phyloP scores from a whole-genome alignment of 176 grass and related monocot genomes.

The Coix lacrymajobi region DNA sequence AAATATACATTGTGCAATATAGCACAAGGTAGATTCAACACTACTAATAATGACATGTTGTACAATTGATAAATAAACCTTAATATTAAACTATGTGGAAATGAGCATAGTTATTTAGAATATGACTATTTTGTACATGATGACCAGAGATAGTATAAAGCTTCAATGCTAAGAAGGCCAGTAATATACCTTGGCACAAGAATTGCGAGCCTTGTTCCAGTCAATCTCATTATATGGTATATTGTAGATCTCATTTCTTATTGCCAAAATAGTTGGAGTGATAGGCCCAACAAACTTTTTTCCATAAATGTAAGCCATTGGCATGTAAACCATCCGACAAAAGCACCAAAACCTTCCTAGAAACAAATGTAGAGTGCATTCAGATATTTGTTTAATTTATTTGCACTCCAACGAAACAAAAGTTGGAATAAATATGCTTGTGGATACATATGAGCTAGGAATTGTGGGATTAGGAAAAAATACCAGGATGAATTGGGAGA shows the following conservation, averaged over 20 bases:
- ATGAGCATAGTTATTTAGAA: neutral
- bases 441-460: neutral
- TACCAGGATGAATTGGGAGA: conserved; percentile 8
- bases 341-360: neutral
- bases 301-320: conserved; percentile 13
- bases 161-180: neutral
- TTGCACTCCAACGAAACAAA: neutral
- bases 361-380: neutral
- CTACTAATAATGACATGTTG: too few species aligned
- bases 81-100: neutral
- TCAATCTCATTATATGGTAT: neutral
- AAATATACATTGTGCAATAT: too few species aligned
- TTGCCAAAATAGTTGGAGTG: neutral
- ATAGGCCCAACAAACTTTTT: conserved; percentile 12
- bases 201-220: neutral
- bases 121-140: neutral
- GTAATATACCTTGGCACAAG: conserved; percentile 7
- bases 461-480: neutral
- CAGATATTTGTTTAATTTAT: neutral
- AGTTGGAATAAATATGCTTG: neutral
- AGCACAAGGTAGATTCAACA: too few species aligned
- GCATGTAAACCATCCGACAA: conserved; percentile 4
- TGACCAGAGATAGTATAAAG: neutral
- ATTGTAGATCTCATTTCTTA: neutral
- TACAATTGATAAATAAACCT: too few species aligned